Evolutionary conservation across 2,329 filamentous ascomycete species (phyloP), one percentile per base, ranked within the genome.

Genomic region (Tolypocladium pustulatum): DNA sequence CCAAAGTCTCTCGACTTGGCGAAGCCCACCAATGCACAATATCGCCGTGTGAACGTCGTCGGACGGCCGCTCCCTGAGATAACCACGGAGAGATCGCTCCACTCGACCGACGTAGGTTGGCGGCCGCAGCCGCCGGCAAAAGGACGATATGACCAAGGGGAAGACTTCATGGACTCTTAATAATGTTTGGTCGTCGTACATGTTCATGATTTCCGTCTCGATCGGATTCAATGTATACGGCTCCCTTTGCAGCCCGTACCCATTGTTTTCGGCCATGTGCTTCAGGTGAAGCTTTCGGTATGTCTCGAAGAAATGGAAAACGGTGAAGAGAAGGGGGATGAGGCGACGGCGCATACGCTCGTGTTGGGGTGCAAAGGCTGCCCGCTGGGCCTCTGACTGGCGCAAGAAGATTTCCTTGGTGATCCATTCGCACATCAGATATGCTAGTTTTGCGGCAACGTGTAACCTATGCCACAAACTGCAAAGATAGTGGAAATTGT

Each of bases 251-350:
- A 87, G 64, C 6, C 83, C 81, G 55, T 79, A 73, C 15, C 80
- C 79, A 43, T 71, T 72, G 58, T 83, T 75, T 54, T 81, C 74
- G 55, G 74, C 72, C 30, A 87, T 76, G 61, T 83, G 81, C 63
- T 82, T 72, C 9, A 85, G 68, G 63, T 87, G 83, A 3, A 85
- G 72, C 43, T 76, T 78, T 59, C 84, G 80, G 65, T 85, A 86
- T 1, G 77, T 84, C 67, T 87, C 84, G 66, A 87, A 87, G 66
- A 87, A 87, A 67, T 87, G 84, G 63, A 87, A 87, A 30, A 86
- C 75, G 15, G 83, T 86, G 63, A 87, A 87, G 20, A 87, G 75
- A 9, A 86, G 68, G 1, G 84, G 84, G 58, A 86, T 84, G 10
- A 87, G 72, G 55, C 84, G 78, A 61, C 83, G 81, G 54, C 83